These are phyloP conservation scores for Vanilla planifolia DNA, from an alignment of 106 monocot genomes.

Conservation along the genomic window DNA sequence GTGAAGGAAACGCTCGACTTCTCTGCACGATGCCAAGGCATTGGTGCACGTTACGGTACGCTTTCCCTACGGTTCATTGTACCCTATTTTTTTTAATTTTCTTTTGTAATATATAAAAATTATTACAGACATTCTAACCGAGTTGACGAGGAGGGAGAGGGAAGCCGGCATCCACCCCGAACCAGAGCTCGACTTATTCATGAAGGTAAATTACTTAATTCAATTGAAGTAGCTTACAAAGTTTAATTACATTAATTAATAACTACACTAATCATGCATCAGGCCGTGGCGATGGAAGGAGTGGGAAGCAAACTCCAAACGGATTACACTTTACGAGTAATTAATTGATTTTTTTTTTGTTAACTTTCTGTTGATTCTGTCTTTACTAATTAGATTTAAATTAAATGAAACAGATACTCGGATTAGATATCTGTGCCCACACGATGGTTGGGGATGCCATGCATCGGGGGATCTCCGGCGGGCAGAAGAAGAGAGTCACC, in stretches of 20 bases:
- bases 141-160: conserved; percentile 75
- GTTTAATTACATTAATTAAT: not conserved
- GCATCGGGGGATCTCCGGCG: conserved; percentile 24
- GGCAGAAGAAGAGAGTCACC: conserved; percentile 27
- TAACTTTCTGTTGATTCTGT: not conserved
- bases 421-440: conserved; percentile 23
- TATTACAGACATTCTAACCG: conserved; percentile 47
- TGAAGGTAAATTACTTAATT: conserved; percentile 48
- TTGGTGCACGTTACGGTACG: conserved; percentile 72
- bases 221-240: not conserved
- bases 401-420: conserved; percentile 12
- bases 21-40: conserved; percentile 78
- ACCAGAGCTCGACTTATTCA: conserved; percentile 81
- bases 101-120: not conserved
- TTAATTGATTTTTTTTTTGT: not conserved
- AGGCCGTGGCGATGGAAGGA: conserved; percentile 70
- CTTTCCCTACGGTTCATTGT: too few species aligned
- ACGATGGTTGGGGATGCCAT: conserved; percentile 25
- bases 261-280: not conserved
- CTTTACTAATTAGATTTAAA: too few species aligned
- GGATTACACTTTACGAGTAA: conserved; percentile 59
- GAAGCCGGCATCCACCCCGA: conserved; percentile 68
- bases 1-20: conserved; percentile 85
- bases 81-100: not conserved
- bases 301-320: conserved; percentile 58